Base-by-base conservation (phyloP, 768 basidiomycete genomes). In the Scleroderma bovista region DNA sequence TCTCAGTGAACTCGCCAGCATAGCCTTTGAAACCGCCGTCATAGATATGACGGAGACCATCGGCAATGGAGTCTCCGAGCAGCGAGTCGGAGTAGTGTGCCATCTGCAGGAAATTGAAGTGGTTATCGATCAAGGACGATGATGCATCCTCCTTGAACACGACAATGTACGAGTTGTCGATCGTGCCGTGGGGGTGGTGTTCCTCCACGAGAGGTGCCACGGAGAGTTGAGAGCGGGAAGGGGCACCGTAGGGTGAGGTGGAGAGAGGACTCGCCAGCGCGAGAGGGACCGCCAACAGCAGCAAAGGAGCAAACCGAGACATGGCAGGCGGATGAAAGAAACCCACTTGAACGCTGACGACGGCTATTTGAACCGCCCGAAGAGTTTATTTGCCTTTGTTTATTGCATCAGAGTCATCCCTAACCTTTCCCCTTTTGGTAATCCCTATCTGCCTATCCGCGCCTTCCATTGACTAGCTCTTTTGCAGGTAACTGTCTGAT, bases 101-200 rank as follows among this genome's bases (percentile, higher is more conserved):
- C n/a, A 65, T 68, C 63, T 85, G 72, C 46, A 96, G 69, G 69
- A 88, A 84, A 66, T 85, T 84, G 68, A 93, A 69, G 65, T 95
- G 93, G 68, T 84, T 87, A 60, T 80, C 70, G 65, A 86, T 73
- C 36, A 84, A 70, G 16, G 73, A 66, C 9, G 75, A 60, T 5
- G 81, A 73, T 12, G 85, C 55, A 50, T 80, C 83, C 51, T 83
- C 76, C 77, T 90, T 92, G 55, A 98, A 75, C 64, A 93, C 78
- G 66, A 98, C 81, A 55, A 98, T 92, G 73, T 97, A 98, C n/a
- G 90, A 88, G 75, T 94, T 86, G 72, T 87, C 84, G 65, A 94
- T 72, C 50, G 79, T 73, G 46, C 84, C 82, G 68, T 88, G 82
- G 47, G 81, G 78, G 61, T 86, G 83, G 54, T 80, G 70, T 34